Percentiles rank a stretch among this genome's conserved stretches.
Conservation (phyloP, 768 basidiomycete species). For the Tephrocybe sp. region DNA sequence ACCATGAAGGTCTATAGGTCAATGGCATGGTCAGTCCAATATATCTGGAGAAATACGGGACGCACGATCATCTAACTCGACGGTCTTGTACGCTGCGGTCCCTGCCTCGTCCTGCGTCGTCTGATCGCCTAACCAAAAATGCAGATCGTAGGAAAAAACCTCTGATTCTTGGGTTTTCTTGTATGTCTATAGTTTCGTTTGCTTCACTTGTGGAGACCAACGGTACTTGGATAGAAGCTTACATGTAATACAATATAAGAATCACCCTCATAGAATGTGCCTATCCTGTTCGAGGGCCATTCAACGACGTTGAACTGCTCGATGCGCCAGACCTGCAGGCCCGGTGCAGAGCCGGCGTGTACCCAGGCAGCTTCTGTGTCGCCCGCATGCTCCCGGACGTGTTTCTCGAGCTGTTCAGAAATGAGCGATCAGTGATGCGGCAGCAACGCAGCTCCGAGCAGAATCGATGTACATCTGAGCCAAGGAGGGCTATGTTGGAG, state of each 20-base stretch:
- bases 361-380: slow-evolving; percentile 53
- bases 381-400: slow-evolving; percentile 51
- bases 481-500: slow-evolving; percentile 62
- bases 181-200: too few relatives aligned
- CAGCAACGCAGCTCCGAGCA: background rate
- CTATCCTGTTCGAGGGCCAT: slow-evolving; percentile 51
- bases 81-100: slow-evolving; percentile 66
- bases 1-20: slow-evolving; percentile 49
- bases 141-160: slow-evolving; percentile 54
- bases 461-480: slow-evolving; percentile 61
- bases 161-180: slow-evolving; percentile 49
- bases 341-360: slow-evolving; percentile 40
- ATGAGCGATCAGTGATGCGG: background rate
- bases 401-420: slow-evolving; percentile 50
- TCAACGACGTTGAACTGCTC: slow-evolving; percentile 55
- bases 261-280: slow-evolving; percentile 64
- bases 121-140: slow-evolving; percentile 64
- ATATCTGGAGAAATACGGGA: slow-evolving; percentile 3
- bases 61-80: slow-evolving; percentile 66
- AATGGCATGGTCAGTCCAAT: background rate
- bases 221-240: slow-evolving; percentile 15
- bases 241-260: slow-evolving; percentile 68
- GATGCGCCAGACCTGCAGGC: slow-evolving; percentile 58
- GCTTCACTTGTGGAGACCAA: too few relatives aligned
- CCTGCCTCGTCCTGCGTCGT: slow-evolving; percentile 64